Percentiles rank a stretch among this genome's conserved stretches.
Conservation (phyloP, 140 eudicot species). For the Stevia rebaudiana region DNA sequence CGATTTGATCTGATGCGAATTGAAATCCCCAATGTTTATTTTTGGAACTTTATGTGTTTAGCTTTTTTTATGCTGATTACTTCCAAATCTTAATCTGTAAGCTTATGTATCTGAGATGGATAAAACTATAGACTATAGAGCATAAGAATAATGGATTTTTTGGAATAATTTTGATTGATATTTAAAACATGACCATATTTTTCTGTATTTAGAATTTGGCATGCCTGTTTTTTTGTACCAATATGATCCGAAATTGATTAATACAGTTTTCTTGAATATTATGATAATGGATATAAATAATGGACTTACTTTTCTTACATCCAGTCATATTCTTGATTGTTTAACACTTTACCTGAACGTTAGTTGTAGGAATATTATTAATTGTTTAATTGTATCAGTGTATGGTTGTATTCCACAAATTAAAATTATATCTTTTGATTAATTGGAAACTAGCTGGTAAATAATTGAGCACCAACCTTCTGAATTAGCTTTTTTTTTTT, state of each 20-base stretch:
- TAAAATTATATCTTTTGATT: not conserved
- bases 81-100: not conserved
- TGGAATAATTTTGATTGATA: not conserved
- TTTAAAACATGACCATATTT: slow-evolving; percentile 1
- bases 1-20: slow-evolving; percentile 10
- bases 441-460: not conserved
- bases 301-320: not conserved
- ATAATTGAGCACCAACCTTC: not conserved
- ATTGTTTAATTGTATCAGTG: not conserved
- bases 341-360: not conserved
- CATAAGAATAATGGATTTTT: not conserved
- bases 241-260: not conserved
- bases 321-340: not conserved
- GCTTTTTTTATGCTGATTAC: not conserved
- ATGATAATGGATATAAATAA: not conserved
- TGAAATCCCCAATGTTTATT: not conserved
- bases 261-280: not conserved
- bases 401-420: not conserved
- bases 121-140: too few species aligned
- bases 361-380: not conserved
- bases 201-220: too few species aligned
- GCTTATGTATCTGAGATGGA: not conserved
- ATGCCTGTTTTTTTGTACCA: too few species aligned
- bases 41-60: not conserved
- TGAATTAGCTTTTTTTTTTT: not conserved